Evolutionary conservation across 148 eudicot genomes (phyloP), one percentile per base, ranked within the genome.

Genomic region (Drosera capensis): DNA sequence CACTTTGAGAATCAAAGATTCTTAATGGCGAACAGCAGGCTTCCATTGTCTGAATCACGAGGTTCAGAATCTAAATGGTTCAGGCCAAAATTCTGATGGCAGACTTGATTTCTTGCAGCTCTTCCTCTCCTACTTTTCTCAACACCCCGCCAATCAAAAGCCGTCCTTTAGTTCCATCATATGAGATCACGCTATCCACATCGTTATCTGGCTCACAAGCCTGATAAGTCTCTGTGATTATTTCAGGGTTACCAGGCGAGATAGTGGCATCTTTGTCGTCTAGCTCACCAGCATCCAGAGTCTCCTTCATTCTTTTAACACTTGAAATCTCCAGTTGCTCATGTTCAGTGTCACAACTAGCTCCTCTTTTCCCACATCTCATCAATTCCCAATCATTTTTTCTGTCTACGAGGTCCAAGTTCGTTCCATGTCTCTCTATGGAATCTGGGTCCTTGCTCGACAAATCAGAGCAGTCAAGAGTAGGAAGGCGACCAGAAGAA

Each of bases 141-240:
- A 82, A 75, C 47, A 74, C 62, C 26, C 92, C 95, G 51, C 54
- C 72, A 19, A 80, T 63, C 72, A 78, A 48, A 54, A 80, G 54
- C 42, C 38, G 59, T 22, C 82, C 90, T 36, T 61, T 55, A 1
- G 57, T 42, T 19, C 63, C 69, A 52, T 62, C 58, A 11, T 38
- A 48, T 16, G 18, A 5, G 2, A 15, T 8, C 3, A 46, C n/a
- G 9, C 16, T 46, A 44, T 47, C 23, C n/a, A 30, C 15, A 56
- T 66, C 51, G 14, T 52, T 38, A 14, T 39, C 11, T 3, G 20
- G 43, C 18, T 14, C 20, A 40, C 43, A 14, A 1, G 18, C 2
- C n/a, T 17, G 17, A 14, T 20, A 16, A 17, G 8, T 14, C 43
- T 40, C 16, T 14, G n/a, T n/a, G 43, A 16, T 4, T 14, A 7